phyloP scores from a whole-genome alignment of 768 basidiomycete species.

The Russula dissimulans region DNA sequence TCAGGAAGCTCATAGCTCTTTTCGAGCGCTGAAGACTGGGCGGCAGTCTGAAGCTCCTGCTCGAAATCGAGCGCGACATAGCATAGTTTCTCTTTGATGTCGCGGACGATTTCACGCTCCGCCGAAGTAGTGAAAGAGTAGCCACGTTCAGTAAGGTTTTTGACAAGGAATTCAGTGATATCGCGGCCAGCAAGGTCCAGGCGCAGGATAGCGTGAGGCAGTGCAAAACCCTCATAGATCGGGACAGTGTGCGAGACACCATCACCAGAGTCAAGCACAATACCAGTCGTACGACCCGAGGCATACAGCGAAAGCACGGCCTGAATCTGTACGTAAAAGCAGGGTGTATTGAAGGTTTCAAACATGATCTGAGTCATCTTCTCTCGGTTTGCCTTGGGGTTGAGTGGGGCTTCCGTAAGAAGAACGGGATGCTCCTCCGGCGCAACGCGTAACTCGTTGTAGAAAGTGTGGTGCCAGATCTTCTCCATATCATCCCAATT shows the following conservation, averaged over 20 bases:
- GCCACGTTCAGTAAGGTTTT: constrained; percentile 83
- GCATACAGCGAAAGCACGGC: constrained; percentile 77
- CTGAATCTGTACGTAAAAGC: constrained; percentile 69
- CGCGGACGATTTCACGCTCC: constrained; percentile 89
- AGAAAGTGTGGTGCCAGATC: constrained; percentile 98
- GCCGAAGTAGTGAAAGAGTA: constrained; percentile 92
- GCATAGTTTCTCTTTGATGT: constrained; percentile 91
- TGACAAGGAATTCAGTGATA: constrained; percentile 75
- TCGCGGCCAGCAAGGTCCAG: constrained; percentile 91
- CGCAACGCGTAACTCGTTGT: constrained; percentile 70
- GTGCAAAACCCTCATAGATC: constrained; percentile 90
- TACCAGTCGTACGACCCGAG: constrained; percentile 89
- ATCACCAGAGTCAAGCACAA: constrained; percentile 94
- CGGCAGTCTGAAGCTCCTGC: constrained; percentile 85
- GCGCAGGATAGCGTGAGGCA: constrained; percentile 89
- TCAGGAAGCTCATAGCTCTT: constrained; percentile 90
- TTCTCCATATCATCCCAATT: constrained; percentile 99
- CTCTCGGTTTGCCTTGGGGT: constrained; percentile 66
- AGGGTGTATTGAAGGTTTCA: constrained; percentile 67
- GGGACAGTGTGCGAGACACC: constrained; percentile 95
- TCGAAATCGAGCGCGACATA: constrained; percentile 94
- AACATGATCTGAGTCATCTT: constrained; percentile 79
- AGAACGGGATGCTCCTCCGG: constrained; percentile 70
- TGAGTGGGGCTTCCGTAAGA: constrained; percentile 63
- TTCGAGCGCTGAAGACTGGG: constrained; percentile 81